Percentiles rank a stretch among this genome's conserved stretches.
phyloP scores from a whole-genome alignment of 2,329 filamentous ascomycete genomes.

The Colletotrichum caudatum region DNA sequence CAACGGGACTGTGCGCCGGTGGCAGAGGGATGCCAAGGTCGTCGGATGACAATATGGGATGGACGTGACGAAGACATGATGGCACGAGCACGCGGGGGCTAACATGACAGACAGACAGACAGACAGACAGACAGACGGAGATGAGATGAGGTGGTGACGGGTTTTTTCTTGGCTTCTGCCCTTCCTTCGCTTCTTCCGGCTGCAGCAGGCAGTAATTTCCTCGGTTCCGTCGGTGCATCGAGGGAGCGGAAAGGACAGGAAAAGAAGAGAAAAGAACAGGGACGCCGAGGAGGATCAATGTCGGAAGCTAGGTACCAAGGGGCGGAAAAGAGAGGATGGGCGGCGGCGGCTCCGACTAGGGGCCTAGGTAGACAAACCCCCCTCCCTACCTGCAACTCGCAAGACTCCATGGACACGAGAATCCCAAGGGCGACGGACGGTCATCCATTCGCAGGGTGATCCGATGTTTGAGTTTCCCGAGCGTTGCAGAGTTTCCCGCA shows the following conservation, averaged over 20 bases:
- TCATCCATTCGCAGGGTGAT: too few species aligned
- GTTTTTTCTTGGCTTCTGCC: neutral
- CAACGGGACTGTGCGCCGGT: neutral
- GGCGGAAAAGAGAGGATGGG: neutral
- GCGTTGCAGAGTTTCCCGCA: slow-evolving; percentile 1
- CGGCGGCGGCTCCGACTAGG: neutral
- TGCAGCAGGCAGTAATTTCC: neutral
- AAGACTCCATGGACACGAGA: neutral
- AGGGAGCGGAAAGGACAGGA: neutral
- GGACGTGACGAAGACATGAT: neutral
- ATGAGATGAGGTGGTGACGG: neutral
- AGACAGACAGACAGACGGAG: neutral
- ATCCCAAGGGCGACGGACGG: neutral
- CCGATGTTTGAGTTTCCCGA: neutral
- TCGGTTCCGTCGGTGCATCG: slow-evolving; percentile 10
- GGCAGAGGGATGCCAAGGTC: slow-evolving; percentile 7
- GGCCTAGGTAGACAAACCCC: too few species aligned
- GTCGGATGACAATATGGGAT: neutral
- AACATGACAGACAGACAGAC: neutral
- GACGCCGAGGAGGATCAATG: neutral
- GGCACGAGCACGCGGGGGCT: neutral
- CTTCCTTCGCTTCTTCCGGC: neutral
- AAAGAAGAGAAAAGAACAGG: neutral
- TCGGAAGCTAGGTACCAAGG: slow-evolving; percentile 5
- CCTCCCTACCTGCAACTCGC: too few species aligned